A percentile compares a stretch with the other conserved stretches of the same genome.
Conservation (phyloP, 495 filamentous ascomycete species). For the Aspergillus ellipticus region DNA sequence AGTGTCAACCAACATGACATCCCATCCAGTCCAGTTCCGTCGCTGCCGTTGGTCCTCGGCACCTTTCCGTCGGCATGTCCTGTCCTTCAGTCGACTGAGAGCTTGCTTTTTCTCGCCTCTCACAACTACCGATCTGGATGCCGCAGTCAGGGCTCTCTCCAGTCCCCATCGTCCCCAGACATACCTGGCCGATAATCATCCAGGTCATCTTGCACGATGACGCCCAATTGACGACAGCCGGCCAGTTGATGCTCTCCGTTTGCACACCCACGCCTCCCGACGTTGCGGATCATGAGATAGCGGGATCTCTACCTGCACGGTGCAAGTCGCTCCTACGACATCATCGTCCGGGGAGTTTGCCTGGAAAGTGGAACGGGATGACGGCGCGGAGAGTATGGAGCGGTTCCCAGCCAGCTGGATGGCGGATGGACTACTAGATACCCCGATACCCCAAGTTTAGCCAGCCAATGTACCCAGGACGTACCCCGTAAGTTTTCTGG, state of each 20-base stretch:
- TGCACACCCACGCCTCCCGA: neutral
- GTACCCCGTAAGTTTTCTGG: neutral
- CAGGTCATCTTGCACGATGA: constrained; percentile 6
- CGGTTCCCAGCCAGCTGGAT: neutral
- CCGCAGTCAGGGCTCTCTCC: no score
- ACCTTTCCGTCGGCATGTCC: constrained; percentile 8
- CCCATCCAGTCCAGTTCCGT: neutral
- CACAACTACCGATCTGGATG: no score
- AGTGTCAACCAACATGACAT: neutral
- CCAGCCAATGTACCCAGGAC: neutral
- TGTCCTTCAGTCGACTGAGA: neutral
- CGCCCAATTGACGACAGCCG: constrained; percentile 5
- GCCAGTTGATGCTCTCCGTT: neutral
- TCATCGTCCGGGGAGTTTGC: neutral
- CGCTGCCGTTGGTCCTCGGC: constrained; percentile 11
- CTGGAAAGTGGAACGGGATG: neutral
- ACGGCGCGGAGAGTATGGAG: neutral
- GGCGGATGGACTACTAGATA: no score
- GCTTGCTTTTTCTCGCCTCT: neutral
- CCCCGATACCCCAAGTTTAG: neutral
- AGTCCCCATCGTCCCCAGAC: constrained; percentile 7
- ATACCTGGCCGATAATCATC: neutral
- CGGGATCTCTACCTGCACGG: neutral
- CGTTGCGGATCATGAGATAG: constrained; percentile 12
- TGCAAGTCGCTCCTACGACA: neutral